Evolutionary conservation across 2,329 filamentous ascomycete species (phyloP), one percentile per base, ranked within the genome.

Genomic region (Oidium heveae): DNA sequence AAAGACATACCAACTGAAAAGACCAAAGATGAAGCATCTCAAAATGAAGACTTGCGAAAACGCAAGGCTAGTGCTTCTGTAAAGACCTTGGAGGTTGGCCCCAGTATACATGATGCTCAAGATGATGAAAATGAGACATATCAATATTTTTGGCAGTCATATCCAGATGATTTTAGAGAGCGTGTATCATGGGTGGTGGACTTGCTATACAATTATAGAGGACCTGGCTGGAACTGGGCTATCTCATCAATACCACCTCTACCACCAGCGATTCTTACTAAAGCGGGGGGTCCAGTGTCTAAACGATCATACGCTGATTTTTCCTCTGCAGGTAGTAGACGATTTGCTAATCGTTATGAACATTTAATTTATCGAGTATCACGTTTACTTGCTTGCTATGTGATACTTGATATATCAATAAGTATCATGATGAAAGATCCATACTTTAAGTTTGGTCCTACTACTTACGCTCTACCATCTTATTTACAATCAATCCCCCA

Each of bases 351-450:
- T 4, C 67, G 68, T 39, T 60, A 59, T 24, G 62, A 68, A 2
- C 72, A 80, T 44, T 55, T 80, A 43, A 64, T 66, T 55, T 60
- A 62, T 16, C 71, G 71, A 28, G 57, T 79, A 13, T 55, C 66
- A 8, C 68, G 63, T 6, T 67, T 81, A n/a, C 55, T 76, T 1
- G 55, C 73, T 39, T 70, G 72, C 59, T 89, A 85, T 63, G 58
- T 91, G 12, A 57, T 75, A 9, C 69, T 94, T 9, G 89, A 95
- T 66, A 56, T 78, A 8, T 66, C 85, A 54, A 84, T 83, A 62
- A 73, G 79, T 1, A 58, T 78, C 57, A 80, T 86, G 69, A 79
- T 81, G 60, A 74, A 76, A 54, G 89, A 96, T 62, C 80, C 82
- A 0, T 94, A 89, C 68, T 94, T 88, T 67, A 62, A 79, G 56